These are phyloP conservation scores for Leishmania amazonensis DNA, from an alignment of 208 protist species.

Conservation along the genomic window DNA sequence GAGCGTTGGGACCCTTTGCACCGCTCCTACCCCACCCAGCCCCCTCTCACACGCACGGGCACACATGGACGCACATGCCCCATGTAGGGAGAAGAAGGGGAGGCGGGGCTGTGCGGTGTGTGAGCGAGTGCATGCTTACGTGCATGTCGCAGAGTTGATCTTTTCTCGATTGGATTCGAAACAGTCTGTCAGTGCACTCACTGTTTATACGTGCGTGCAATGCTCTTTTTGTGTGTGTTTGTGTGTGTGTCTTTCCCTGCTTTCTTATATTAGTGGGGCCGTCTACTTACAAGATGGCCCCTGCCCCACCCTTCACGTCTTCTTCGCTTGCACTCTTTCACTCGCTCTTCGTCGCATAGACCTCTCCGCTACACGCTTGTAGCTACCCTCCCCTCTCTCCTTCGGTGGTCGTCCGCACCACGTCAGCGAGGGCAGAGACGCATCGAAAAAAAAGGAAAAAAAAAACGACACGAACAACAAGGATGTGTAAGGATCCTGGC, in stretches of 20 bases:
- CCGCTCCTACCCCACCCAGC: neutral
- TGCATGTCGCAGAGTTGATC: neutral
- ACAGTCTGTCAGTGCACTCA: neutral
- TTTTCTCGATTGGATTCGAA: neutral
- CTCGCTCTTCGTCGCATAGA: neutral
- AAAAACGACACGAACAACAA: neutral
- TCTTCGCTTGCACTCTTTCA: neutral
- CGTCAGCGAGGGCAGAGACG: neutral
- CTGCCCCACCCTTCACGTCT: neutral
- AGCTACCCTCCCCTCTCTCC: neutral
- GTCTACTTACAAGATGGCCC: neutral
- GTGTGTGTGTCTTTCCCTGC: neutral
- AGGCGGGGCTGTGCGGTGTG: neutral
- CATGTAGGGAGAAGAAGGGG: neutral
- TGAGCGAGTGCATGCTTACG: neutral
- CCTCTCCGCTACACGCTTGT: neutral
- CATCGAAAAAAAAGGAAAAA: neutral
- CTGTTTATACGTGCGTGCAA: slow-evolving; percentile 14
- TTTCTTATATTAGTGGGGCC: neutral
- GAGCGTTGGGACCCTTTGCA: neutral
- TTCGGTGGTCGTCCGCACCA: neutral
- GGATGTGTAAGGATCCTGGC: neutral
- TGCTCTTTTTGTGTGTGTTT: slow-evolving; percentile 7
- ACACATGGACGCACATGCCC: neutral
- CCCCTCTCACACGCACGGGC: neutral